Evolutionary conservation across 345 rosid species (phyloP).

Genomic region (Mangifera indica): DNA sequence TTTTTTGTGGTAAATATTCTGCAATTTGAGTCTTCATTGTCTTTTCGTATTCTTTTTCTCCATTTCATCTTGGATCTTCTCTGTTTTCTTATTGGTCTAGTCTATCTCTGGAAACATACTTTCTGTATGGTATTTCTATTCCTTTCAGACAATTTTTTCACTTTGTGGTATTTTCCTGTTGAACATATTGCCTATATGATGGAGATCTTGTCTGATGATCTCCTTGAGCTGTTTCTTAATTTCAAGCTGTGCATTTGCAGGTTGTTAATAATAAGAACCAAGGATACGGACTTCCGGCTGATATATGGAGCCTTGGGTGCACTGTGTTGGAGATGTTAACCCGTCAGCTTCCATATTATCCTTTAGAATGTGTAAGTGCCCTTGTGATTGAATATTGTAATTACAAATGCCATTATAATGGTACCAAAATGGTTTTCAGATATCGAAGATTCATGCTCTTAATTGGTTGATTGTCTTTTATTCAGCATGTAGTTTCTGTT

Average conservation of each 20-base stretch:
- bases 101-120: not conserved
- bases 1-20: not conserved
- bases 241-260: constrained; percentile 37
- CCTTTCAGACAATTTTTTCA: not conserved
- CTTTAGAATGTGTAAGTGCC: constrained; percentile 57
- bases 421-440: not conserved
- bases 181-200: not conserved
- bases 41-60: not conserved
- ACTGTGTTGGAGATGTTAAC: constrained; percentile 87
- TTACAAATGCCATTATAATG: not conserved
- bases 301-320: constrained; percentile 96
- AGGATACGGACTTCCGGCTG: constrained; percentile 75
- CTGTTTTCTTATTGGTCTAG: not conserved
- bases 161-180: not conserved
- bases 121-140: not conserved
- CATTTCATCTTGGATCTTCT: not conserved
- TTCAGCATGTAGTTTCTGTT: constrained; percentile 1
- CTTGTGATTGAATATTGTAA: not conserved
- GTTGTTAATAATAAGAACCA: constrained; percentile 56
- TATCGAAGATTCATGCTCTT: constrained; percentile 3
- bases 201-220: not conserved
- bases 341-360: constrained; percentile 51
- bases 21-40: not conserved
- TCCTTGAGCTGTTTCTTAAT: constrained; percentile 11
- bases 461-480: not conserved